These are phyloP conservation scores for Pythium brassicae DNA, from an alignment of 352 stramenopile species.

Conservation along the genomic window DNA sequence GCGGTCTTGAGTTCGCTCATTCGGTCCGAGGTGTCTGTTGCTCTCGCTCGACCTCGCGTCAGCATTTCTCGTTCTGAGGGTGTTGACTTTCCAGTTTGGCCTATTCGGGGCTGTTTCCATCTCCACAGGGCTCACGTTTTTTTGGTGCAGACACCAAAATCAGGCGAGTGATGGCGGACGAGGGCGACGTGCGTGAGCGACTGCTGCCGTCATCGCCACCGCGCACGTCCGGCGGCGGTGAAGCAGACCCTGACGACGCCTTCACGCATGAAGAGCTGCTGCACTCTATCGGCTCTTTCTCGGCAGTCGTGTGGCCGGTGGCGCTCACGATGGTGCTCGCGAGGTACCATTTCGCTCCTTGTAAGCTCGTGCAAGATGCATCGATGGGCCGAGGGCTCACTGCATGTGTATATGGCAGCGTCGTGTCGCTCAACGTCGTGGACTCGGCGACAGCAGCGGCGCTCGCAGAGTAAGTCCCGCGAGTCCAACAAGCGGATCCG, in stretches of 20 bases:
- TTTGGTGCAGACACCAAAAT: too few species aligned
- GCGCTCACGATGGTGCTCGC: constrained; percentile 77
- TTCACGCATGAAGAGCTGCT: constrained; percentile 81
- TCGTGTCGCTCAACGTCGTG: constrained; percentile 80
- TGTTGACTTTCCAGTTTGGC: too few species aligned
- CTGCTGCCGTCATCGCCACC: constrained; percentile 21
- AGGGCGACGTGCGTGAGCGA: constrained; percentile 37
- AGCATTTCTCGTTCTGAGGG: too few species aligned
- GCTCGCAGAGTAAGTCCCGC: constrained; percentile 49
- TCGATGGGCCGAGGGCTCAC: too few species aligned
- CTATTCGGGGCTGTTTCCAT: too few species aligned
- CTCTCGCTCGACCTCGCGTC: too few species aligned
- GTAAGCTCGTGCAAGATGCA: not conserved
- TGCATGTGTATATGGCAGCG: constrained; percentile 22
- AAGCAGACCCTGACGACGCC: constrained; percentile 27
- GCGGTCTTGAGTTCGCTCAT: not conserved
- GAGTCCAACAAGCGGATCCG: not conserved
- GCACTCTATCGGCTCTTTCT: constrained; percentile 85
- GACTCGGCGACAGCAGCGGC: constrained; percentile 68
- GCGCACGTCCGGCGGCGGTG: not conserved
- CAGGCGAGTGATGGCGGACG: constrained; percentile 1
- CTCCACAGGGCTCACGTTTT: too few species aligned
- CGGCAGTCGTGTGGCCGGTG: constrained; percentile 74
- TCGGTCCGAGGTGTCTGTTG: too few species aligned
- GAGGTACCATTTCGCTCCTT: constrained; percentile 28